phyloP scores from a whole-genome alignment of 2,329 filamentous ascomycete species.

The Byssothecium circinans region DNA sequence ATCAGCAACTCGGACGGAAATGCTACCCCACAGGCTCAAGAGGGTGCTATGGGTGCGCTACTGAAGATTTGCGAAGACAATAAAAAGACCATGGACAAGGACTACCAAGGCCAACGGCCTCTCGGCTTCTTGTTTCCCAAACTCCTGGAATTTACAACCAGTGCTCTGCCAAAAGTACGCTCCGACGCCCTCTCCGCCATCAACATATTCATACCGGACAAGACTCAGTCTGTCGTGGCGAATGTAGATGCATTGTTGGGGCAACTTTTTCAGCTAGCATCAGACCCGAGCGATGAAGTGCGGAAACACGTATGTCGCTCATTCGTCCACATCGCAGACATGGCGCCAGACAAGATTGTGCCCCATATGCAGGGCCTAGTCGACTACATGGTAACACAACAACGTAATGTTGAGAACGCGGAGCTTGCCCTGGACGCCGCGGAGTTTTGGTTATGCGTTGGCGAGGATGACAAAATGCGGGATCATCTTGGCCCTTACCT shows the following conservation, averaged over 20 bases:
- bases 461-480: conserved; percentile 82
- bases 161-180: conserved; percentile 74
- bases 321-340: conserved; percentile 89
- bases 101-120: conserved; percentile 85
- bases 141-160: conserved; percentile 82
- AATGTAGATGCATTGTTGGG: conserved; percentile 80
- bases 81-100: conserved; percentile 78
- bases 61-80: conserved; percentile 98
- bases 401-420: conserved; percentile 77
- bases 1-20: conserved; percentile 73
- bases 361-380: conserved; percentile 87
- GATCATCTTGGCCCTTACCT: conserved; percentile 76
- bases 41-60: conserved; percentile 90
- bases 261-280: conserved; percentile 78
- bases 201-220: conserved; percentile 87
- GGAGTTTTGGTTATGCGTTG: conserved; percentile 95
- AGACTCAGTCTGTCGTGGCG: conserved; percentile 77
- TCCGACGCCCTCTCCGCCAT: conserved; percentile 79
- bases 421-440: conserved; percentile 92
- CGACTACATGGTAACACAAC: conserved; percentile 89
- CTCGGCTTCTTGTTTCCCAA: conserved; percentile 88
- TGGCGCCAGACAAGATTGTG: conserved; percentile 83
- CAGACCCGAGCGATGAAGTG: conserved; percentile 77
- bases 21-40: conserved; percentile 72
- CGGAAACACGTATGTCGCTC: conserved; percentile 90